Evolutionary conservation across 2,329 filamentous ascomycete species (phyloP).

Genomic region (Cordyceps pruinosa): DNA sequence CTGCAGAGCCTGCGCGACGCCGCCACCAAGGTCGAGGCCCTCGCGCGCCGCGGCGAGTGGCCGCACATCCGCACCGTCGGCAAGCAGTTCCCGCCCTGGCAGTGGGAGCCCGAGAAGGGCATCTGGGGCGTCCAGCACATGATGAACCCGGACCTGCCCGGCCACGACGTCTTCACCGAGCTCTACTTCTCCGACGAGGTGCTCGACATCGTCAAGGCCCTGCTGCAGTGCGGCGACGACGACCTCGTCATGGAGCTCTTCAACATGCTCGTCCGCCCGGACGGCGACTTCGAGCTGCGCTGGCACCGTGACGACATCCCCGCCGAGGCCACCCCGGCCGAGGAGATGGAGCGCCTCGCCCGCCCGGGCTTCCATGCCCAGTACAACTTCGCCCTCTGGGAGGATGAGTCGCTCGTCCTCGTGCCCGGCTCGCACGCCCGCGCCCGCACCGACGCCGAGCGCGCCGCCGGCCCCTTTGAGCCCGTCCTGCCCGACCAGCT

Average conservation of each 20-base stretch:
- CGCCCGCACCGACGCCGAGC: conserved; percentile 62
- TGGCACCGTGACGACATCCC: conserved; percentile 86
- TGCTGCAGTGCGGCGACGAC: conserved; percentile 52
- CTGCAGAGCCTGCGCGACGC: conserved; percentile 55
- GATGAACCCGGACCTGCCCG: conserved; percentile 64
- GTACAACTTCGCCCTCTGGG: conserved; percentile 78
- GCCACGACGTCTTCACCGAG: conserved; percentile 53
- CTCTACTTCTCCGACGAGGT: conserved; percentile 67
- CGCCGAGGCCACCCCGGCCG: conserved; percentile 54
- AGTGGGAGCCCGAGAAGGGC: conserved; percentile 49
- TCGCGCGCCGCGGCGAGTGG: conserved; percentile 67
- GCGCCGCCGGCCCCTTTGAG: conserved; percentile 60
- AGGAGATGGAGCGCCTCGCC: conserved; percentile 57
- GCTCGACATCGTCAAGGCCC: conserved; percentile 54
- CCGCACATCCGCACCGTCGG: conserved; percentile 75
- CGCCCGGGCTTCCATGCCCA: conserved; percentile 68
- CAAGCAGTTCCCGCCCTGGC: conserved; percentile 89
- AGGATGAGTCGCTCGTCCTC: conserved; percentile 66
- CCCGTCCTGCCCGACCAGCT: conserved; percentile 54
- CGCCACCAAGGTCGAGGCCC: conserved; percentile 47
- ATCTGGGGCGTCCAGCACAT: conserved; percentile 91
- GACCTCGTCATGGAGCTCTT: conserved; percentile 79
- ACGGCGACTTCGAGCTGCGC: conserved; percentile 61
- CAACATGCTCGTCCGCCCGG: conserved; percentile 75
- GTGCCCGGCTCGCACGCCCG: conserved; percentile 71